These are phyloP conservation scores for Candida glucosophila DNA, from an alignment of 1,139 yeast species.

Conservation along the genomic window DNA sequence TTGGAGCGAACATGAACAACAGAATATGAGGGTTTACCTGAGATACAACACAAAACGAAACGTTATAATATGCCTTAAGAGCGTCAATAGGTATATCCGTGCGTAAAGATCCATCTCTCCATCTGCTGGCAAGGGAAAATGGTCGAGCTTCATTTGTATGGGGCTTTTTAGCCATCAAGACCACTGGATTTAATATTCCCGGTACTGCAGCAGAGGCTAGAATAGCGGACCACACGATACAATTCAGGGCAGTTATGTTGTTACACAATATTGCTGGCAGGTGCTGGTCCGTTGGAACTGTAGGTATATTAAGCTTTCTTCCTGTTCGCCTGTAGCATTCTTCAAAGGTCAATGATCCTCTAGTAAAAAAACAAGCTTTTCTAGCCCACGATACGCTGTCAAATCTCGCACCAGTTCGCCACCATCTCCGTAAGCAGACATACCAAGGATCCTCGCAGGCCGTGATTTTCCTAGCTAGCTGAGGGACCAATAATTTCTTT, in stretches of 20 bases:
- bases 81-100: constrained; percentile 68
- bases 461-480: constrained; percentile 55
- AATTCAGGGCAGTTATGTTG: constrained; percentile 68
- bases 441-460: constrained; percentile 64
- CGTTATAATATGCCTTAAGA: constrained; percentile 68
- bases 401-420: constrained; percentile 72
- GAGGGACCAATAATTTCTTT: constrained; percentile 46
- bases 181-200: constrained; percentile 76
- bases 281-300: constrained; percentile 78
- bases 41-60: constrained; percentile 66
- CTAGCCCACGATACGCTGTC: constrained; percentile 72
- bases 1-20: constrained; percentile 68
- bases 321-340: constrained; percentile 68
- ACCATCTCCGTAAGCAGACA: constrained; percentile 56
- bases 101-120: constrained; percentile 69
- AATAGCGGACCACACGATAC: constrained; percentile 75
- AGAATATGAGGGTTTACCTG: constrained; percentile 82
- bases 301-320: constrained; percentile 59
- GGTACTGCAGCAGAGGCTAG: constrained; percentile 80
- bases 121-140: constrained; percentile 64
- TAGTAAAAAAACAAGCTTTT: constrained; percentile 60
- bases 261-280: constrained; percentile 76
- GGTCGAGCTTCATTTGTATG: constrained; percentile 40
- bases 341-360: constrained; percentile 63
- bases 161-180: constrained; percentile 61